Evolutionary conservation across 1,284 basidiomycete species (phyloP).

Genomic region (Apiotrichum sp.): DNA sequence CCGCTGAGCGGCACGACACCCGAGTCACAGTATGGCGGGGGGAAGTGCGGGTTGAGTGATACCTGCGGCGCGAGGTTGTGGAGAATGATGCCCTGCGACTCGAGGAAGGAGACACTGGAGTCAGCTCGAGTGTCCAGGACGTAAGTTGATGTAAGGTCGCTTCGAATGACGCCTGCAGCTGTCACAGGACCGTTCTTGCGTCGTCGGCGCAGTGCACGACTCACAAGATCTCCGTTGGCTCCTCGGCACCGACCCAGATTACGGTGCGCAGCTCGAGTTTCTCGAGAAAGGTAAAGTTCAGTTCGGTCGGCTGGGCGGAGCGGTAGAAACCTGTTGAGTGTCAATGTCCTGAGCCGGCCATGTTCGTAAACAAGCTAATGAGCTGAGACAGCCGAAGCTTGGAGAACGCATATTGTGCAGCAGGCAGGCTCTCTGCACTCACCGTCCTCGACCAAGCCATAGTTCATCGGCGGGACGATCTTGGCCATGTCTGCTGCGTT

Average conservation of each 20-base stretch:
- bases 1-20: conserved; percentile 40
- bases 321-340: conserved; percentile 47
- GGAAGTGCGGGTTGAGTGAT: conserved; percentile 42
- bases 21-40: conserved; percentile 44
- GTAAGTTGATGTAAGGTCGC: too few relatives aligned
- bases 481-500: conserved; percentile 31
- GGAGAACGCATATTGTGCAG: too few relatives aligned
- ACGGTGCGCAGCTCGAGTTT: conserved; percentile 50
- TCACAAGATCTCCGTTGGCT: conserved; percentile 50
- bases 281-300: conserved; percentile 54
- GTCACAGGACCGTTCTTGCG: too few relatives aligned
- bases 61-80: conserved; percentile 42
- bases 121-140: too few relatives aligned
- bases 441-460: conserved; percentile 52
- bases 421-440: neutral
- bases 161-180: too few relatives aligned
- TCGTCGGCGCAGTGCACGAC: conserved; percentile 10
- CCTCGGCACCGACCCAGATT: conserved; percentile 54
- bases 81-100: conserved; percentile 39
- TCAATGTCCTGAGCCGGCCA: too few relatives aligned
- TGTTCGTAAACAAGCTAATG: too few relatives aligned
- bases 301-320: conserved; percentile 52
- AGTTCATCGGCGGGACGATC: conserved; percentile 52
- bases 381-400: too few relatives aligned
- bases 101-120: conserved; percentile 42